Base-by-base conservation (phyloP, 768 basidiomycete species). In the Hypholoma sublateritium region DNA sequence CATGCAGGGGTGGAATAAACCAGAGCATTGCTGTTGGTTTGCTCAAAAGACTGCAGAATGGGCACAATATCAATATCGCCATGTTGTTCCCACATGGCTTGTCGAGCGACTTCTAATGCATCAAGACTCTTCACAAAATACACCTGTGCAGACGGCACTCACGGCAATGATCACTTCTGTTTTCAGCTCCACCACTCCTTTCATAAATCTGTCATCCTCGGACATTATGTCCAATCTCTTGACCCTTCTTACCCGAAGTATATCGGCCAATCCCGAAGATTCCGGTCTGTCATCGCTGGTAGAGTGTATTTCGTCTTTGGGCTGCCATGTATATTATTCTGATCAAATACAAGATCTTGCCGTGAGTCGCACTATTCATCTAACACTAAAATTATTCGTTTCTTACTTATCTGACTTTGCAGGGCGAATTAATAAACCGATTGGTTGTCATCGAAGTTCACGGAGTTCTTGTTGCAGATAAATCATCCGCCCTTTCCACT, bases 341-440 rank as follows among this genome's bases (percentile, higher is more conserved):
- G 95, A 97, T 70, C 95, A 98, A 72, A 93, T 95, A 49, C 92
- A 93, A 66, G 95, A 97, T 67, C 84, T 97, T 43, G 85, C 92
- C 1, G 80, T 82, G 46, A 69, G 80, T 69, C 45, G 36, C 28
- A 34, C 49, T 22, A 19, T 6, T 24, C 37, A 36, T 35, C 32
- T 51, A 25, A 32, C 17, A 28, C 7, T n/a, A n/a, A n/a, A 22
- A 13, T 21, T 22, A n/a, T 17, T 35, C 14, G 39, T 25, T 48
- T 46, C 36, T 44, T 11, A 48, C 14, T 19, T 21, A 46, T n/a
- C 41, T 36, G 28, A 32, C 28, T 32, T 32, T 32, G 28, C 37
- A 82, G 81, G 87, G 85, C 54, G 95, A 95, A 69, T 73, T 95
- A 44, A 83, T 93, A 41, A 82, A 81, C 59, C 85, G 93, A 16